A percentile compares a stretch with the other conserved stretches of the same genome.
These are phyloP conservation scores for Zymoseptoria passerinii DNA, from an alignment of 2,329 filamentous ascomycete species.

Conservation along the genomic window DNA sequence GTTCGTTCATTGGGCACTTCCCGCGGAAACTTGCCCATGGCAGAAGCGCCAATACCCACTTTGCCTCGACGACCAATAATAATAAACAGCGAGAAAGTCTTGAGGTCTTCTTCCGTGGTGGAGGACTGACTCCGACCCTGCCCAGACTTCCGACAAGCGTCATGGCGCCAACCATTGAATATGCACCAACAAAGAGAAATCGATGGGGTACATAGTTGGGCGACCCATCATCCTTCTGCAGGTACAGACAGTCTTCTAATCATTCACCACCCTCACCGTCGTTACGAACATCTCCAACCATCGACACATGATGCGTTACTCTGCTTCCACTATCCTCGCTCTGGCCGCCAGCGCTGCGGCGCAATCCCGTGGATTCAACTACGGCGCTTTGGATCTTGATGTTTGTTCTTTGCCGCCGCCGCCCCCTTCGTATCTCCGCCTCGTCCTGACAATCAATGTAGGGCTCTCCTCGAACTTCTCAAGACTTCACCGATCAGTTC, in stretches of 20 bases:
- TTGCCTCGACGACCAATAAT: background rate
- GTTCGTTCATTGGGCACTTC: background rate
- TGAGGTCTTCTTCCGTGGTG: background rate
- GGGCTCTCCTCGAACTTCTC: background rate
- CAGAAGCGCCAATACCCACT: background rate
- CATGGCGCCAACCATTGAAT: background rate
- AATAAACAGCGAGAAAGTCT: background rate
- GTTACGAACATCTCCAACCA: background rate
- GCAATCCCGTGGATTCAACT: constrained; percentile 59
- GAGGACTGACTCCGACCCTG: background rate
- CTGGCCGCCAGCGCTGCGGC: constrained; percentile 29
- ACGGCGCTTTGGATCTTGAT: constrained; percentile 45
- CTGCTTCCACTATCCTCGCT: background rate
- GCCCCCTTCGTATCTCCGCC: background rate
- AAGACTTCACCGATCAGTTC: constrained; percentile 59
- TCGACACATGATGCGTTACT: constrained; percentile 1
- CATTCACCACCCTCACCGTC: background rate
- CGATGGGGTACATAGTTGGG: background rate
- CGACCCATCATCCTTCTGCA: background rate
- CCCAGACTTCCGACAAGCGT: background rate
- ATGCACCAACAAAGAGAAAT: background rate
- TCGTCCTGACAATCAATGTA: background rate
- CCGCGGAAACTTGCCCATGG: background rate
- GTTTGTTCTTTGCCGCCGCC: background rate
- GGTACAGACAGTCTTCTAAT: background rate